These are phyloP conservation scores for Sclerotinia trifoliorum DNA, from an alignment of 2,329 filamentous ascomycete genomes.

Conservation along the genomic window DNA sequence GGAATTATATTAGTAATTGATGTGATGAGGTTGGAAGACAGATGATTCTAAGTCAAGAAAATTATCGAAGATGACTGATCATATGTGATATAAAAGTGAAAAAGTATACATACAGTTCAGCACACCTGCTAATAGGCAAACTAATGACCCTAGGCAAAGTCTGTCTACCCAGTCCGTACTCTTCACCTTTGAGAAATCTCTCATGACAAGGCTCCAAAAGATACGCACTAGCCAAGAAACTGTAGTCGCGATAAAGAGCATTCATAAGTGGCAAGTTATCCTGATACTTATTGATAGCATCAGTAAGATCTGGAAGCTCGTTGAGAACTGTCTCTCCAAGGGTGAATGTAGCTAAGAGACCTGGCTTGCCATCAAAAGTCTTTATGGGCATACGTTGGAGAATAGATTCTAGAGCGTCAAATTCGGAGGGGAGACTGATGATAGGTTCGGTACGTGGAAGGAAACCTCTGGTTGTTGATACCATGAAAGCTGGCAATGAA, in stretches of 20 bases:
- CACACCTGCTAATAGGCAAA: slow-evolving; percentile 79
- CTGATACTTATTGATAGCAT: slow-evolving; percentile 68
- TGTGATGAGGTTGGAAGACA: not conserved
- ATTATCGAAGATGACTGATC: not conserved
- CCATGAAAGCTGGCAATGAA: slow-evolving; percentile 72
- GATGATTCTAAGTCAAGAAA: slow-evolving; percentile 16
- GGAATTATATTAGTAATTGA: not conserved
- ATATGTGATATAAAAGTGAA: not conserved
- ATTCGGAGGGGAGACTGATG: slow-evolving; percentile 66
- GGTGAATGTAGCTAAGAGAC: slow-evolving; percentile 70
- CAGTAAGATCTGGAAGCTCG: slow-evolving; percentile 76
- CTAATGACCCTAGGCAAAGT: slow-evolving; percentile 71
- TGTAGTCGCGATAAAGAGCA: slow-evolving; percentile 87
- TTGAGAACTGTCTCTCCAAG: slow-evolving; percentile 72
- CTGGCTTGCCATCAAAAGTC: slow-evolving; percentile 69
- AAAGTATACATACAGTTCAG: slow-evolving; percentile 70
- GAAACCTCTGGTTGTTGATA: slow-evolving; percentile 72
- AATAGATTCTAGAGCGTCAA: slow-evolving; percentile 69
- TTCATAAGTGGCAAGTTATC: slow-evolving; percentile 77
- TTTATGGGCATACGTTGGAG: slow-evolving; percentile 76
- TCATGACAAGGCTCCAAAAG: slow-evolving; percentile 89
- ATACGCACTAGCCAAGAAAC: slow-evolving; percentile 85
- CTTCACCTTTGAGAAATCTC: slow-evolving; percentile 65
- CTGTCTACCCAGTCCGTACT: slow-evolving; percentile 75
- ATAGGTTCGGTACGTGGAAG: slow-evolving; percentile 66